phyloP scores from a whole-genome alignment of 768 basidiomycete species.

The Russula earlei region DNA sequence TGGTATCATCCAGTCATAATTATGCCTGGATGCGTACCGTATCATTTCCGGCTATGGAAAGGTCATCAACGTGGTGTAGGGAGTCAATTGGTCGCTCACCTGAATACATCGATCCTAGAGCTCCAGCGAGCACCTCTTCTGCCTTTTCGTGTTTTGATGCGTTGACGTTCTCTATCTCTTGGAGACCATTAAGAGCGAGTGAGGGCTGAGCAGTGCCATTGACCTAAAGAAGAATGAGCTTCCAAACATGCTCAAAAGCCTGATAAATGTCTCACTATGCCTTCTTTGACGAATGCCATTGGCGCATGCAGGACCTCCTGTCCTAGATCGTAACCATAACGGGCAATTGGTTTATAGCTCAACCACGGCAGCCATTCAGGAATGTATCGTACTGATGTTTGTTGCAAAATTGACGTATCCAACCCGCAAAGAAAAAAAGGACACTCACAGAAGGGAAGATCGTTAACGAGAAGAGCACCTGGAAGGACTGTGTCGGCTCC shows the following conservation, averaged over 20 bases:
- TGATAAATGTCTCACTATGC: too few species aligned
- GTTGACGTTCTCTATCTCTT: neutral
- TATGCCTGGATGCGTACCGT: neutral
- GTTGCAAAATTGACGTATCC: neutral
- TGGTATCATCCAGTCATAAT: too few species aligned
- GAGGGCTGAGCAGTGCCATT: conserved; percentile 9
- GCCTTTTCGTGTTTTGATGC: neutral
- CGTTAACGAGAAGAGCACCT: neutral
- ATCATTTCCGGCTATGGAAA: neutral
- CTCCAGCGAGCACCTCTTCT: neutral
- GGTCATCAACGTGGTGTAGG: neutral
- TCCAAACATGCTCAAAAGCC: neutral
- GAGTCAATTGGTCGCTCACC: neutral
- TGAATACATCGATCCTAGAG: neutral
- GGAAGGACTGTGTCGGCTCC: neutral
- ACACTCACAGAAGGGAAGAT: too few species aligned
- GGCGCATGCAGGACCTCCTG: neutral
- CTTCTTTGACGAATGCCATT: neutral
- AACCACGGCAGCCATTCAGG: conserved; percentile 4
- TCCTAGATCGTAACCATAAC: neutral
- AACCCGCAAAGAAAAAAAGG: too few species aligned
- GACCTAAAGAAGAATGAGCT: neutral
- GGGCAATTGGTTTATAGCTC: conserved; percentile 6
- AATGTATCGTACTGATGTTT: neutral
- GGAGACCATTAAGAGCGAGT: neutral